Percentiles rank a stretch among this genome's conserved stretches.
Evolutionary conservation across 2,329 filamentous ascomycete species (phyloP).

Genomic region (Mariannaea sp.): DNA sequence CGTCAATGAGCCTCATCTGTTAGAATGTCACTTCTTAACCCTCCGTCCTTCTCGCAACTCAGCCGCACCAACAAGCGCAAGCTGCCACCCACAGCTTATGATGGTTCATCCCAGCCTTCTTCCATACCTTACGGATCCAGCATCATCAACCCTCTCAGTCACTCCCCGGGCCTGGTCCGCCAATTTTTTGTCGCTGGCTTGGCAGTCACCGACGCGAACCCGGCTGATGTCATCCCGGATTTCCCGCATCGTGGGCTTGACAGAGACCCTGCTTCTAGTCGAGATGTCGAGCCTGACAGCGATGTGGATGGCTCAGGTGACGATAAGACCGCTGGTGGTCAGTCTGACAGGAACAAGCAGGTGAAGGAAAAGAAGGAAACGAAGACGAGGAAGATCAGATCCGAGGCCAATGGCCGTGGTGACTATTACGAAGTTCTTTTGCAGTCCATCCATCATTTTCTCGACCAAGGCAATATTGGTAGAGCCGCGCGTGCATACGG

Average conservation of each 20-base stretch:
- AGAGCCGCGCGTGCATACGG: slow-evolving; percentile 78
- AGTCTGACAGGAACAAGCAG: slow-evolving; percentile 21
- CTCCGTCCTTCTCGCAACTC: slow-evolving; percentile 28
- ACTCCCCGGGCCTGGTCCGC: slow-evolving; percentile 55
- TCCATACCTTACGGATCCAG: slow-evolving; percentile 39
- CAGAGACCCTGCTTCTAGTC: background rate
- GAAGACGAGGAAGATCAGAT: too few species aligned
- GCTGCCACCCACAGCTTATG: slow-evolving; percentile 7
- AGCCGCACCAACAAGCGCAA: slow-evolving; percentile 32
- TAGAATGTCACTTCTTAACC: slow-evolving; percentile 28
- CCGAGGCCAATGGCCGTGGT: slow-evolving; percentile 26
- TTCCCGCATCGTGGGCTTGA: slow-evolving; percentile 57
- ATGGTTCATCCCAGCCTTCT: slow-evolving; percentile 16
- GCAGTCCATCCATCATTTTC: slow-evolving; percentile 71
- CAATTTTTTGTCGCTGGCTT: slow-evolving; percentile 62
- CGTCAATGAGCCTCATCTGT: background rate
- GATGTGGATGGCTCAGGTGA: slow-evolving; percentile 62
- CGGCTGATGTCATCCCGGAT: slow-evolving; percentile 45
- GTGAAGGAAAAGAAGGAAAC: slow-evolving; percentile 18
- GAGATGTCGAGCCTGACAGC: slow-evolving; percentile 25
- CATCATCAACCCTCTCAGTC: slow-evolving; percentile 59
- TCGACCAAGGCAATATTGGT: slow-evolving; percentile 71
- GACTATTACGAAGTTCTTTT: slow-evolving; percentile 69
- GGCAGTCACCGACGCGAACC: slow-evolving; percentile 50
- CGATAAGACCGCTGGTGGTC: slow-evolving; percentile 75